A percentile compares a stretch with the other conserved stretches of the same genome.
Evolutionary conservation across 768 basidiomycete species (phyloP).

Genomic region (Lactarius evosmus): DNA sequence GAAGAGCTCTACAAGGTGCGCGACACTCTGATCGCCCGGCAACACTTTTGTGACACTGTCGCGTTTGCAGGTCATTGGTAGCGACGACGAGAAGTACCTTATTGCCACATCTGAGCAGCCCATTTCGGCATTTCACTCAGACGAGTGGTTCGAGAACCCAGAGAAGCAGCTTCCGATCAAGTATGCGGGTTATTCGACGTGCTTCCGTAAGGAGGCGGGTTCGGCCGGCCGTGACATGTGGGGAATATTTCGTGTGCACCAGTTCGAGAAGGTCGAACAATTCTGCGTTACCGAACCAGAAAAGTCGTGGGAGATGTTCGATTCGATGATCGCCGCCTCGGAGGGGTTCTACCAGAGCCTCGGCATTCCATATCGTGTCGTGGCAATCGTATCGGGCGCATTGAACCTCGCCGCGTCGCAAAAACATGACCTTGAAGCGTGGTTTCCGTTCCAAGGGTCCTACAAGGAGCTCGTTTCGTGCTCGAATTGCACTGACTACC

Average conservation of each 20-base stretch:
- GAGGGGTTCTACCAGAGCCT: constrained; percentile 97
- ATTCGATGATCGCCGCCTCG: constrained; percentile 83
- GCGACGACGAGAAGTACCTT: constrained; percentile 95
- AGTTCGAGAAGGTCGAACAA: constrained; percentile 99
- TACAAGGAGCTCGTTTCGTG: constrained; percentile 98
- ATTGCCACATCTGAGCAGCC: constrained; percentile 99
- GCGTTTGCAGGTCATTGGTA: constrained; percentile 64
- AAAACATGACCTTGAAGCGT: constrained; percentile 97
- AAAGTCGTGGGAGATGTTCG: constrained; percentile 92
- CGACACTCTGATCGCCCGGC: background rate
- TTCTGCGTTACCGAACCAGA: constrained; percentile 94
- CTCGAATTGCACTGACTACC: constrained; percentile 99
- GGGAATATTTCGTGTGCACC: constrained; percentile 99
- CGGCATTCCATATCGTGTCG: constrained; percentile 86
- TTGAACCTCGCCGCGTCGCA: constrained; percentile 95
- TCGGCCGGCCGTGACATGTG: constrained; percentile 97
- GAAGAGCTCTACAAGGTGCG: constrained; percentile 94
- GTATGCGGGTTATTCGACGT: constrained; percentile 89
- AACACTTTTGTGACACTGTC: background rate
- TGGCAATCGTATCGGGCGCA: constrained; percentile 93
- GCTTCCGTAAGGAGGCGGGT: constrained; percentile 99
- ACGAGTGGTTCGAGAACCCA: constrained; percentile 97
- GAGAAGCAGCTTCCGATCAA: constrained; percentile 87
- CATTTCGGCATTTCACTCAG: constrained; percentile 91
- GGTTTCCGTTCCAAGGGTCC: constrained; percentile 96